phyloP scores from a whole-genome alignment of 176 grass and related monocot species.

The Calamus simplicifolius region DNA sequence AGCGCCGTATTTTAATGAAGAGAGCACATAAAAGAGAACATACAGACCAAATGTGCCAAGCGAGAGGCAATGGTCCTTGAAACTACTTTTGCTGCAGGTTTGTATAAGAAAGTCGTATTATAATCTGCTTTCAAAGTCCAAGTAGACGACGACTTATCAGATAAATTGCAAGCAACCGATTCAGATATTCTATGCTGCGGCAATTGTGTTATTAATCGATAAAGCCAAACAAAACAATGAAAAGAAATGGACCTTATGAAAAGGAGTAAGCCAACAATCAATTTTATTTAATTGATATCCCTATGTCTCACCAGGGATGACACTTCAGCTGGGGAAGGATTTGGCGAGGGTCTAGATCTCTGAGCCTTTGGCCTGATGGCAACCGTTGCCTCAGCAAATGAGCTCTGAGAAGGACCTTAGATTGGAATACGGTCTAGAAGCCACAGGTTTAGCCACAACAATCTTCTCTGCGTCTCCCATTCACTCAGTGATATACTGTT shows the following conservation, averaged over 20 bases:
- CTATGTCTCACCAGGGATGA: not conserved
- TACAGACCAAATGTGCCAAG: conserved; percentile 15
- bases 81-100: conserved; percentile 15
- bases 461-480: conserved; percentile 21
- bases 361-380: conserved; percentile 15
- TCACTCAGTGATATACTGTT: not conserved
- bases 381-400: conserved; percentile 12
- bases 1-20: too few species aligned
- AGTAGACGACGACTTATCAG: too few species aligned
- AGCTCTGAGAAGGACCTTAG: conserved; percentile 7
- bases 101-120: conserved; percentile 16
- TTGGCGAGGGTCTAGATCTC: conserved; percentile 19
- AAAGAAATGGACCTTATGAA: too few species aligned
- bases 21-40: too few species aligned
- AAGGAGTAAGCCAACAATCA: too few species aligned
- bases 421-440: conserved; percentile 14
- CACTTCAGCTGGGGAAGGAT: conserved; percentile 3
- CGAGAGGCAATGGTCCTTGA: conserved; percentile 5
- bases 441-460: conserved; percentile 20
- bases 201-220: too few species aligned
- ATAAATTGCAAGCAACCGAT: not conserved
- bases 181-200: conserved; percentile 16
- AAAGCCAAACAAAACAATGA: too few species aligned
- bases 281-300: conserved; percentile 4
- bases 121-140: not conserved